Evolutionary conservation across 371 early-diverging fungal species (phyloP), one percentile per base, ranked within the genome.

Genomic region (Apophysomyces elegans): DNA sequence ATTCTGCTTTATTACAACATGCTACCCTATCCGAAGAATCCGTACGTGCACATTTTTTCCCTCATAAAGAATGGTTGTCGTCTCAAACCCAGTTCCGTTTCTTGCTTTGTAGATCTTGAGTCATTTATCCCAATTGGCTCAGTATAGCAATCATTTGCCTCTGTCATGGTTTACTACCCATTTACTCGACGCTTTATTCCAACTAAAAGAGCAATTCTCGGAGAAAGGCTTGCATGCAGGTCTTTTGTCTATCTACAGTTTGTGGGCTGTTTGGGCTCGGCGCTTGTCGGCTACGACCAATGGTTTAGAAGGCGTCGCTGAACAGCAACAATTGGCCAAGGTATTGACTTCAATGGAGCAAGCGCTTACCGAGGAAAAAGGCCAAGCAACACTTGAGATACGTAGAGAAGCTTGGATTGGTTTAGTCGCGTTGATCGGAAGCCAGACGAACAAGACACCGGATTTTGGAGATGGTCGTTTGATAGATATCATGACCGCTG

Each of bases 401-500:
- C 75, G 76, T 38, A 76, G 76, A 43, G 69, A 76, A 7, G 73
- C 72, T 9, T 81, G 76, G 78, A 71, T 76, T 39, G 81, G 78
- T 1, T 66, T 76, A 56, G 73, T 81, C 1, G 67, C 76, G 2
- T 36, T 78, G 11, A 63, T 72, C 3, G 81, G 81, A 1, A 57
- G 72, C 16, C 61, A 64, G 12, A 61, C 71, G 2, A 13, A 18
- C 37, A 8, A 56, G 46, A 4, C 54, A 2, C 21, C 21, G 54
- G 21, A 63, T 56, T 37, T 12, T 62, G 1, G 32, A 26, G 78
- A 79, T 38, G 61, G 60, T 0, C 46, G 61, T 6, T 37, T 77
- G 0, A 46, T 77, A 14, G 50, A 69, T 8, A 69, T 61, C 9
- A 74, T 79, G 78, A 63, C 66, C 1, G 35, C 50, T 26, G 58